phyloP scores from a whole-genome alignment of 768 basidiomycete genomes.

The Lactarius hengduanensis region DNA sequence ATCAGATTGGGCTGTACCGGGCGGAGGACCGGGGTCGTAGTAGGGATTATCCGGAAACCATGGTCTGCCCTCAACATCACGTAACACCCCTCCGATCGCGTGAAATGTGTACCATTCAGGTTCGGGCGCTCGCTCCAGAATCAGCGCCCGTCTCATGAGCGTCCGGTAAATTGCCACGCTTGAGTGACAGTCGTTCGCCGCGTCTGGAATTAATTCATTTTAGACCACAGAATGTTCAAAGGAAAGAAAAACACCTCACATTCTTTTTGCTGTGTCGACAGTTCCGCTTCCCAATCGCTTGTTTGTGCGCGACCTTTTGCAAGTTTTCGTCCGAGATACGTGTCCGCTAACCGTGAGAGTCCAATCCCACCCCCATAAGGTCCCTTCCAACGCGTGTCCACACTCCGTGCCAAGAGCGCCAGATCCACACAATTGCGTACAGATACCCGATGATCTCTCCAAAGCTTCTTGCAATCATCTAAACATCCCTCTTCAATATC shows the following conservation, averaged over 20 bases:
- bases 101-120: constrained; percentile 58
- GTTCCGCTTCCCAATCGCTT: constrained; percentile 65
- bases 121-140: constrained; percentile 38
- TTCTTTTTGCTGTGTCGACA: constrained; percentile 50
- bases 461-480: constrained; percentile 72
- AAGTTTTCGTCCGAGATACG: constrained; percentile 53
- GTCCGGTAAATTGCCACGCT: constrained; percentile 53
- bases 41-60: constrained; percentile 64
- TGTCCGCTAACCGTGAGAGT: constrained; percentile 61
- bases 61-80: constrained; percentile 36
- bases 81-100: constrained; percentile 45
- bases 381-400: constrained; percentile 72
- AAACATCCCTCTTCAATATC: constrained; percentile 4
- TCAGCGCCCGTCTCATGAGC: constrained; percentile 44
- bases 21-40: constrained; percentile 71
- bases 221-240: neutral
- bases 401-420: constrained; percentile 63
- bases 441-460: constrained; percentile 43
- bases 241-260: constrained; percentile 46
- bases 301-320: constrained; percentile 58
- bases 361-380: constrained; percentile 59
- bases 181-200: constrained; percentile 68
- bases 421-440: constrained; percentile 63
- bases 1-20: constrained; percentile 30
- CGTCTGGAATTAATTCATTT: constrained; percentile 45